A percentile compares a stretch with the other conserved stretches of the same genome.
Conservation (phyloP, 495 filamentous ascomycete genomes). For the Lepidopterella palustris region DNA sequence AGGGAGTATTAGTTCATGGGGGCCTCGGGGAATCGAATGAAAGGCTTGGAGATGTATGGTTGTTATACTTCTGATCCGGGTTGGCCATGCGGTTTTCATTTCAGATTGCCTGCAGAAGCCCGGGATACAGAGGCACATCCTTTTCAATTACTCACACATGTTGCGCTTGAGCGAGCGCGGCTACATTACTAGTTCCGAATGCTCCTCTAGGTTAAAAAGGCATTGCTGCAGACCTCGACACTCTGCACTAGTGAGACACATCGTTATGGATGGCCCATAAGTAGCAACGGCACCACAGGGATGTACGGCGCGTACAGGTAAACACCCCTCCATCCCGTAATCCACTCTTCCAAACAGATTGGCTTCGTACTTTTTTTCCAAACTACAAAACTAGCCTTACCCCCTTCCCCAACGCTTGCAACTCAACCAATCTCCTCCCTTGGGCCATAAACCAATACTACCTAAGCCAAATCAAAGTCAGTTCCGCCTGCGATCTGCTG, state of each 20-base stretch:
- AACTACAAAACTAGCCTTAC: too few relatives aligned
- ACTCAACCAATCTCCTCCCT: neutral
- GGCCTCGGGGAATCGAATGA: constrained; percentile 44
- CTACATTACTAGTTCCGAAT: too few relatives aligned
- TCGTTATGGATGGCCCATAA: neutral
- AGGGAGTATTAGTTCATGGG: constrained; percentile 42
- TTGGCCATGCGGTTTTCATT: too few relatives aligned
- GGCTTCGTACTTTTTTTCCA: too few relatives aligned
- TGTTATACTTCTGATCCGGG: constrained; percentile 8
- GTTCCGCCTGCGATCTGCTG: neutral
- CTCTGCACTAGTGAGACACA: neutral
- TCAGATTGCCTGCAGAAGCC: too few relatives aligned
- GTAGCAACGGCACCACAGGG: neutral
- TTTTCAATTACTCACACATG: too few relatives aligned
- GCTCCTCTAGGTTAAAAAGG: too few relatives aligned
- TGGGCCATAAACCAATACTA: neutral
- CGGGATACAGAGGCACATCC: too few relatives aligned
- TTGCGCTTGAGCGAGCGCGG: too few relatives aligned
- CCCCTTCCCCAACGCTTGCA: neutral
- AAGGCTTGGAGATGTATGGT: constrained; percentile 45
- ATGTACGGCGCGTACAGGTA: neutral
- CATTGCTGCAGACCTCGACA: too few relatives aligned
- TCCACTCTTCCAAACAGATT: too few relatives aligned
- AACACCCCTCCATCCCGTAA: neutral
- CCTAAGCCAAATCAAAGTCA: neutral